These are phyloP conservation scores for Heliocybe sulcata DNA, from an alignment of 1,284 basidiomycete genomes.

Conservation along the genomic window DNA sequence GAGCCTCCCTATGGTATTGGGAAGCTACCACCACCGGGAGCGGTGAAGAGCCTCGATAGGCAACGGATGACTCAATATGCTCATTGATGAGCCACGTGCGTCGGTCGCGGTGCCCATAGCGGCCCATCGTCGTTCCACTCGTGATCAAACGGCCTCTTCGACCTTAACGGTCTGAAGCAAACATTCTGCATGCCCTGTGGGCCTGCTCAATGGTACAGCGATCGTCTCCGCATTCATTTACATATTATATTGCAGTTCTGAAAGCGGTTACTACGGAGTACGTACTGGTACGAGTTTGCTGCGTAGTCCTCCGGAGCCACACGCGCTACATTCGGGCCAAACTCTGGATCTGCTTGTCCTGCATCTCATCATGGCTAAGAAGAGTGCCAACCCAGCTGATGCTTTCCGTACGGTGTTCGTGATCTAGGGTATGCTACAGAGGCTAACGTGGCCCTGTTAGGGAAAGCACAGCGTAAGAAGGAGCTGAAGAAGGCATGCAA, in stretches of 20 bases:
- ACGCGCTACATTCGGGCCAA: no score
- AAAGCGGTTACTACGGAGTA: no score
- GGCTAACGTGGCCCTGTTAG: slow-evolving; percentile 26
- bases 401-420: slow-evolving; percentile 53
- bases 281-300: not conserved
- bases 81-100: not conserved
- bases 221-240: not conserved
- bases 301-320: not conserved
- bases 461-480: slow-evolving; percentile 83
- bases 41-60: slow-evolving; percentile 1
- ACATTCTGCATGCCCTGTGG: no score
- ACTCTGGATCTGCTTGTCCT: no score
- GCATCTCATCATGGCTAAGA: slow-evolving; percentile 65
- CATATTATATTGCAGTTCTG: no score
- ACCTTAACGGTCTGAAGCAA: no score
- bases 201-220: no score
- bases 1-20: slow-evolving; percentile 1
- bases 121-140: not conserved
- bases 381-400: slow-evolving; percentile 80
- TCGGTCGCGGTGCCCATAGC: not conserved
- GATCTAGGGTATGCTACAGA: not conserved
- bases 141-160: no score
- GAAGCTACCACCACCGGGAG: slow-evolving; percentile 2
- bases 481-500: slow-evolving; percentile 80
- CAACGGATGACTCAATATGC: not conserved